Evolutionary conservation across 2,329 filamentous ascomycete genomes (phyloP).

Genomic region (Verruconis gallopava): DNA sequence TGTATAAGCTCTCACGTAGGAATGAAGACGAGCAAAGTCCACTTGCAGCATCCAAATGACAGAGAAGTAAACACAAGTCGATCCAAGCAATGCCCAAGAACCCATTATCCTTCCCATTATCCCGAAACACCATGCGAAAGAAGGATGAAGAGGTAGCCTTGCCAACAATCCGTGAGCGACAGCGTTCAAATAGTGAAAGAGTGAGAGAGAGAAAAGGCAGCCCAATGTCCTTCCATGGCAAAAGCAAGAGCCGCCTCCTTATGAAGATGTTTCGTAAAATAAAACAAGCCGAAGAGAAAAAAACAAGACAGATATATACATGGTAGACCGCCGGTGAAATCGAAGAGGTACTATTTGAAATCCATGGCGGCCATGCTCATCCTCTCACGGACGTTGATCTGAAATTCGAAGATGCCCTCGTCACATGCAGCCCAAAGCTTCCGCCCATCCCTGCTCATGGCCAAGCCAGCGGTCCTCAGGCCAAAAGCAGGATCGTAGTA

Average conservation of each 20-base stretch:
- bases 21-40: no score
- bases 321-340: background rate
- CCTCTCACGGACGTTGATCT: slow-evolving; percentile 42
- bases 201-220: background rate
- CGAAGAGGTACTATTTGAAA: background rate
- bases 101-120: no score
- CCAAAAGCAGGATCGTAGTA: slow-evolving; percentile 6
- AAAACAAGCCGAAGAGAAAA: background rate
- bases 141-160: no score
- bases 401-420: slow-evolving; percentile 53
- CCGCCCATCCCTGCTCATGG: slow-evolving; percentile 12
- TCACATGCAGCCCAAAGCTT: slow-evolving; percentile 22
- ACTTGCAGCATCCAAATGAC: no score
- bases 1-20: no score
- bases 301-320: background rate
- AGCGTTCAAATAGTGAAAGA: background rate
- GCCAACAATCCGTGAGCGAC: background rate
- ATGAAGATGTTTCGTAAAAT: background rate
- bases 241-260: background rate
- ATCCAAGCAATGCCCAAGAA: no score
- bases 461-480: slow-evolving; percentile 12
- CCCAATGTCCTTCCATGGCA: background rate
- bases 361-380: slow-evolving; percentile 21
- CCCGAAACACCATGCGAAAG: no score
- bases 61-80: no score